Conservation (phyloP, 176 grass and related monocot genomes). For the Triticum aestivum region IWGSC_CS_RefSeq_v2.1 NC_057806.1:401760161-401760660, state of each 20-base stretch:
- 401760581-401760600: neutral
- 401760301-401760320: conserved; percentile 32
- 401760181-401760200: conserved; percentile 4
- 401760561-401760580: neutral
- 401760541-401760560: neutral
- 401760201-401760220: conserved; percentile 42
- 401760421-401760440: neutral
- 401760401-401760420: conserved; percentile 17
- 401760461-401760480: neutral
- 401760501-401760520: neutral
- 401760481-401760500: neutral
- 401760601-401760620: no score
- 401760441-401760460: neutral
- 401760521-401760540: neutral
- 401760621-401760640: neutral
- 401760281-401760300: conserved; percentile 9
- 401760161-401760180: neutral
- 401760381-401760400: conserved; percentile 28
- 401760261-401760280: neutral
- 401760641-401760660: neutral
- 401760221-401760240: conserved; percentile 44
- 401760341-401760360: conserved; percentile 29
- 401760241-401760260: neutral
- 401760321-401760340: conserved; percentile 22
- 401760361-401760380: conserved; percentile 17